These are phyloP conservation scores for Fusarium citri DNA, from an alignment of 2,329 filamentous ascomycete genomes.

Conservation along the genomic window DNA sequence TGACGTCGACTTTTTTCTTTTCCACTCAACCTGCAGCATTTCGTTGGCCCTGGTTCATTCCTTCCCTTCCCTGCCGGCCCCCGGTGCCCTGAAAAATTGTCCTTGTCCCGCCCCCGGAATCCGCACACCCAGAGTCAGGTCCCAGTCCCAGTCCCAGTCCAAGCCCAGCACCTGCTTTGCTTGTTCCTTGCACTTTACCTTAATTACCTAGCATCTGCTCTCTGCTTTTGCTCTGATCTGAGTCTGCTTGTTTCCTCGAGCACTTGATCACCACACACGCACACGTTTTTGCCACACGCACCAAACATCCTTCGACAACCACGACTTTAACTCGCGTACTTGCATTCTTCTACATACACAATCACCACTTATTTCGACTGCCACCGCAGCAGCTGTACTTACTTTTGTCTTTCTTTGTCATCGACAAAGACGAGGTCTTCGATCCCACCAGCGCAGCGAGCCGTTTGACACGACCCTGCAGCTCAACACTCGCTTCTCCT, in stretches of 20 bases:
- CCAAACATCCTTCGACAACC: slow-evolving; percentile 34
- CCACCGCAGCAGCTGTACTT: slow-evolving; percentile 33
- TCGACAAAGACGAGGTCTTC: slow-evolving; percentile 31
- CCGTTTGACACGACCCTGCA: slow-evolving; percentile 41
- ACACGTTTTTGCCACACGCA: slow-evolving; percentile 45
- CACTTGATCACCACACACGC: slow-evolving; percentile 43
- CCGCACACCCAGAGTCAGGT: slow-evolving; percentile 15
- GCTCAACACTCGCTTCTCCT: slow-evolving; percentile 34
- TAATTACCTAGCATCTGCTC: slow-evolving; percentile 42
- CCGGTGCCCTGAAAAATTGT: slow-evolving; percentile 44
- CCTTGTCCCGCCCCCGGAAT: slow-evolving; percentile 43
- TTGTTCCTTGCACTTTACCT: slow-evolving; percentile 41
- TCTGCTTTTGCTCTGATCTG: neutral
- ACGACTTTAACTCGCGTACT: slow-evolving; percentile 41
- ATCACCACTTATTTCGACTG: slow-evolving; percentile 37
- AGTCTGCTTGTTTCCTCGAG: slow-evolving; percentile 30
- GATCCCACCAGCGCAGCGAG: slow-evolving; percentile 39
- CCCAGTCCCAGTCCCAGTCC: neutral
- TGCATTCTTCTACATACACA: slow-evolving; percentile 44
- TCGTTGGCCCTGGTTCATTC: slow-evolving; percentile 39
- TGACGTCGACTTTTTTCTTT: slow-evolving; percentile 40
- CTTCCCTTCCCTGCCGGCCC: slow-evolving; percentile 39
- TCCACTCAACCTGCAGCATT: slow-evolving; percentile 37
- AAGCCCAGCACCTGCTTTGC: slow-evolving; percentile 15
- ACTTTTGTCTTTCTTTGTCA: slow-evolving; percentile 18